These are phyloP conservation scores for Aureobasidium sp. DNA, from an alignment of 2,329 filamentous ascomycete genomes.

Conservation along the genomic window DNA sequence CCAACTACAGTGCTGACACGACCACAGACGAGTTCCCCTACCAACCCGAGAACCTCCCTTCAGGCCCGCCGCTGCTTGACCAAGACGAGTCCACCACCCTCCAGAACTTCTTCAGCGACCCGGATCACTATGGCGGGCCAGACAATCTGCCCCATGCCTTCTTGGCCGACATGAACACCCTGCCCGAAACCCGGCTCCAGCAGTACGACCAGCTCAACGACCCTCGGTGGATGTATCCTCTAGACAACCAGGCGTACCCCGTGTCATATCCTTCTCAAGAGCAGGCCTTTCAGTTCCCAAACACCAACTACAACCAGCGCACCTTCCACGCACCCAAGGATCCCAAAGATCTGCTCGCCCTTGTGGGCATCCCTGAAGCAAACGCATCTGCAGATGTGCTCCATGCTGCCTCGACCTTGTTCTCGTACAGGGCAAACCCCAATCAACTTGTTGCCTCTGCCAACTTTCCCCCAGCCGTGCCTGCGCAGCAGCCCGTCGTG, in stretches of 20 bases:
- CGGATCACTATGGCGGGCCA: conserved; percentile 6
- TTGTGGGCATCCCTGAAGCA: not conserved
- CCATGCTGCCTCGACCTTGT: conserved; percentile 9
- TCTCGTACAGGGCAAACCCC: conserved; percentile 3
- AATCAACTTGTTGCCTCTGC: not conserved
- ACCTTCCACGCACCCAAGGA: not conserved
- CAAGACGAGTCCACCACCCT: conserved; percentile 9
- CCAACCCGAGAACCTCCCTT: not conserved
- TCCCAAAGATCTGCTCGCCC: not conserved
- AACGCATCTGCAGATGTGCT: conserved; percentile 2
- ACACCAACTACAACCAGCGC: not conserved
- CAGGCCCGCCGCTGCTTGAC: conserved; percentile 12
- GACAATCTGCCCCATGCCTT: not conserved
- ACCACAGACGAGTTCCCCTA: conserved; percentile 5
- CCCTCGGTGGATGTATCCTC: conserved; percentile 5
- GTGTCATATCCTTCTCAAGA: not conserved
- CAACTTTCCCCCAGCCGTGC: not conserved
- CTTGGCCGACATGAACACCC: not conserved
- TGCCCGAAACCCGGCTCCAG: not conserved
- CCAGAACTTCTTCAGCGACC: conserved; percentile 14
- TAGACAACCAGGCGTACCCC: not conserved
- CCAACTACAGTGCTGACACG: not conserved
- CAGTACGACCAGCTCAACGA: conserved; percentile 1
- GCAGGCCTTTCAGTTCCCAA: not conserved
- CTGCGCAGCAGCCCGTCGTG: not conserved